Percentiles rank a stretch among this genome's conserved stretches.
These are phyloP conservation scores for Hibiscus syriacus DNA, from an alignment of 345 rosid species.

Conservation along the genomic window DNA sequence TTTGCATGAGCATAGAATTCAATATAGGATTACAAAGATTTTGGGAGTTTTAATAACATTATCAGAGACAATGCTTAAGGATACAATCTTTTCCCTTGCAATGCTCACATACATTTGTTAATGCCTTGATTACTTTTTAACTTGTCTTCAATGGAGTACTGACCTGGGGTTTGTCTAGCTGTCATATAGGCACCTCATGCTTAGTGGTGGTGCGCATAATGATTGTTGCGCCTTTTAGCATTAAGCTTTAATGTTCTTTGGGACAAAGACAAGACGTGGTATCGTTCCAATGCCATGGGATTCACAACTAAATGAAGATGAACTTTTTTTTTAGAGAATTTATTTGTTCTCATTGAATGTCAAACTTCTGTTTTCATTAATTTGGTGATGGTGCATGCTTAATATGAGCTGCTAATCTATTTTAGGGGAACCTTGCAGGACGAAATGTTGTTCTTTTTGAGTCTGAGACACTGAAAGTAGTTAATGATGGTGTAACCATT, in stretches of 20 bases:
- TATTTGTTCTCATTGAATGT: background rate
- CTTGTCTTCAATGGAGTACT: background rate
- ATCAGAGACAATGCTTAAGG: background rate
- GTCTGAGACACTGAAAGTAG: constrained; percentile 43
- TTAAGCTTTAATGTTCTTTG: background rate
- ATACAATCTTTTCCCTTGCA: background rate
- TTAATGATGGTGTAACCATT: constrained; percentile 87
- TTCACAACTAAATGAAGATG: background rate
- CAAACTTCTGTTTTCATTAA: background rate
- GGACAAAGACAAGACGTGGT: background rate
- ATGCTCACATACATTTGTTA: background rate
- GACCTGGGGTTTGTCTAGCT: background rate
- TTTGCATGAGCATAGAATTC: background rate
- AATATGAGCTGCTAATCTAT: constrained; percentile 10
- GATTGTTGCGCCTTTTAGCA: background rate
- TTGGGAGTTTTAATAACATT: background rate
- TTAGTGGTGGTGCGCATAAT: background rate
- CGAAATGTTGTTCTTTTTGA: constrained; percentile 74
- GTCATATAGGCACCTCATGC: background rate
- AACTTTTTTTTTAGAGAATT: too few relatives aligned
- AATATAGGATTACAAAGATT: background rate
- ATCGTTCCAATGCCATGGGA: background rate
- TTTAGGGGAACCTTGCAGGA: constrained; percentile 40
- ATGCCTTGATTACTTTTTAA: background rate
- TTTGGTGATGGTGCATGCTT: background rate